Evolutionary conservation across 1,139 yeast species (phyloP), one percentile per base, ranked within the genome.

Genomic region (Geotrichum klebahnii): DNA sequence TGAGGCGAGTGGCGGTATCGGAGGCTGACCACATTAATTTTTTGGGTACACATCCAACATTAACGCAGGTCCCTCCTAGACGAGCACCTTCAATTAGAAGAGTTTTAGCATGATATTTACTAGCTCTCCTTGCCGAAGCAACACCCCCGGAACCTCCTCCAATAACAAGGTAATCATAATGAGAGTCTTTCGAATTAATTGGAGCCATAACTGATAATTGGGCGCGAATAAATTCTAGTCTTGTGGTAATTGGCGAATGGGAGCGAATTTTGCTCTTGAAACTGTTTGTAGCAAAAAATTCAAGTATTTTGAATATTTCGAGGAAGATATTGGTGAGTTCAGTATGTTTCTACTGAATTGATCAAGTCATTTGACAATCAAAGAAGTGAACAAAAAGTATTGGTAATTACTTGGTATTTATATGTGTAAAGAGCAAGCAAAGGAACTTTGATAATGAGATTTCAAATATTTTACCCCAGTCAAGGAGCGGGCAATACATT

Each of bases 111-210:
- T 98, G 98, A 61, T 88, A 81, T 43, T 82, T 79, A 44, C 97
- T 96, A 9, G 98, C 97, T 61, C 97, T 80, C 67, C 98, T 82
- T 17, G 97, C 95, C 19, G 95, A 83, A 16, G 98, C 97, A 44
- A 92, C 96, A 58, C 98, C 98, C 47, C 97, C 98, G 37, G 97
- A 88, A 12, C 98, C 98, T 55, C 98, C 98, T 43, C 98, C 98
- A 60, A 92, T 92, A 53, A 92, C 98, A 50, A 92, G 74, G 66
- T 87, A 90, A 63, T 92, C 89, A 74, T 82, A 92, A 65, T 87
- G 90, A 2, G 41, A 12, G 16, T 20, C 12, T 23, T 17, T 26
- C n/a, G 44, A 23, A 16, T 6, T 19, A n/a, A 31, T 32, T 19
- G 44, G 44, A 19, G 36, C 44, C 44, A 41, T 41, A 6, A 31